A percentile compares a stretch with the other conserved stretches of the same genome.
These are phyloP conservation scores for Noccaea bulbosa DNA, from an alignment of 345 rosid species.

Conservation along the genomic window DNA sequence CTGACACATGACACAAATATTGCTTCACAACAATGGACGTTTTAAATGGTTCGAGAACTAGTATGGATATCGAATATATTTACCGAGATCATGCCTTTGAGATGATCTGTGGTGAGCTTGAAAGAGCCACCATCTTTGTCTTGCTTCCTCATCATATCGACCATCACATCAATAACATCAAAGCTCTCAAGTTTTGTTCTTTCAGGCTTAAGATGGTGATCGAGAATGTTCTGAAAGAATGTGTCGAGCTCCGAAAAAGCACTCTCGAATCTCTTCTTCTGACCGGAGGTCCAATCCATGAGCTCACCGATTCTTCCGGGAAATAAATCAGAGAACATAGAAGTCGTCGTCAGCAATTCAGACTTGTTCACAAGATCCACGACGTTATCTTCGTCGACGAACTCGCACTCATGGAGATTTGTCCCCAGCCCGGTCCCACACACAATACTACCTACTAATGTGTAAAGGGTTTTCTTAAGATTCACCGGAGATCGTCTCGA, in stretches of 20 bases:
- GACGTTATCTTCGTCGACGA: conserved; percentile 17
- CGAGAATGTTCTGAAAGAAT: conserved; percentile 36
- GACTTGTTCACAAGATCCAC: conserved; percentile 25
- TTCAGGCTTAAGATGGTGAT: conserved; percentile 31
- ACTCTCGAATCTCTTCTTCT: conserved; percentile 8
- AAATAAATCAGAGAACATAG: conserved; percentile 30
- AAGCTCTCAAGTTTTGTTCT: conserved; percentile 8
- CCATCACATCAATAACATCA: conserved; percentile 54
- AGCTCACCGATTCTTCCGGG: conserved; percentile 28
- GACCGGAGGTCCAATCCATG: conserved; percentile 24
- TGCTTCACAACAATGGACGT: not conserved
- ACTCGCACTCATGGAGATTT: conserved; percentile 36
- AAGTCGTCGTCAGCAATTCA: conserved; percentile 9
- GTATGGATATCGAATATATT: not conserved
- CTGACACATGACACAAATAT: conserved; percentile 18
- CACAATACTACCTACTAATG: conserved; percentile 11
- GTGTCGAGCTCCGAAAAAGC: conserved; percentile 27
- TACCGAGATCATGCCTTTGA: conserved; percentile 54
- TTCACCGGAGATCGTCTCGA: not conserved
- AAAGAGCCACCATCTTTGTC: conserved; percentile 16
- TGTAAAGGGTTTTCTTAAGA: conserved; percentile 24
- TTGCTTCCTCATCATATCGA: conserved; percentile 43
- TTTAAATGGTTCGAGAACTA: not conserved
- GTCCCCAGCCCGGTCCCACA: conserved; percentile 8
- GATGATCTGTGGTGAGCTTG: conserved; percentile 43